Evolutionary conservation across 106 monocot species (phyloP).

Genomic region (Acorus calamus): DNA sequence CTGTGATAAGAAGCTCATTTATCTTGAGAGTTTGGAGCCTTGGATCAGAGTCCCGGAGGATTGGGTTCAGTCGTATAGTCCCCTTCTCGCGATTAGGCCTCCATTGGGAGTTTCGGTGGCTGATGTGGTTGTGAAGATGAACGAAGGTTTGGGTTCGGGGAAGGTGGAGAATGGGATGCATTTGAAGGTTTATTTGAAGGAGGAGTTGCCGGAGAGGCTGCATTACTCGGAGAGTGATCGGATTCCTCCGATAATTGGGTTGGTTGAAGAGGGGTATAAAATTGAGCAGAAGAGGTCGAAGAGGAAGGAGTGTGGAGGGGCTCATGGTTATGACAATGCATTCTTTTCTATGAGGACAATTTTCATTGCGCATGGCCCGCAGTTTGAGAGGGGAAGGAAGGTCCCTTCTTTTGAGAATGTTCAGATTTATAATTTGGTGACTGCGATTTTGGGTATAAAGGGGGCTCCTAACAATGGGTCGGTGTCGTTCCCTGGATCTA

Average conservation of each 20-base stretch:
- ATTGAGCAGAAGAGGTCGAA: constrained; percentile 15
- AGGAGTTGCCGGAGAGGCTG: constrained; percentile 44
- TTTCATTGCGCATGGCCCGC: constrained; percentile 48
- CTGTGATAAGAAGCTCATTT: constrained; percentile 43
- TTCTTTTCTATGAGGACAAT: constrained; percentile 56
- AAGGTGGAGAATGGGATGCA: constrained; percentile 30
- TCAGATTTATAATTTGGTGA: constrained; percentile 47
- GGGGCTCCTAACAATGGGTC: constrained; percentile 58
- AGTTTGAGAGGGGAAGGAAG: constrained; percentile 33
- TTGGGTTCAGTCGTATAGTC: constrained; percentile 28
- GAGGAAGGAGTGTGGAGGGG: constrained; percentile 32
- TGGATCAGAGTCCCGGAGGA: constrained; percentile 25
- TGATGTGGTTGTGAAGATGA: constrained; percentile 39
- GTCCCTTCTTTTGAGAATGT: constrained; percentile 45
- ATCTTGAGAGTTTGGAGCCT: constrained; percentile 36
- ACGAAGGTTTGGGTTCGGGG: constrained; percentile 34
- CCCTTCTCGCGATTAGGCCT: constrained; percentile 30
- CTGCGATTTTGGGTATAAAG: constrained; percentile 28
- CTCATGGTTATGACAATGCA: constrained; percentile 47
- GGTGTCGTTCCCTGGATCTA: constrained; percentile 23
- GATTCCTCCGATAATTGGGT: constrained; percentile 38
- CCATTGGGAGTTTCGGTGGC: constrained; percentile 9
- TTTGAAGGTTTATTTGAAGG: constrained; percentile 38
- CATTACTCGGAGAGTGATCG: constrained; percentile 38
- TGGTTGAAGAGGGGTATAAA: constrained; percentile 52